Conservation (phyloP, 2,329 filamentous ascomycete species). For the Penicillium vulpinum region DNA sequence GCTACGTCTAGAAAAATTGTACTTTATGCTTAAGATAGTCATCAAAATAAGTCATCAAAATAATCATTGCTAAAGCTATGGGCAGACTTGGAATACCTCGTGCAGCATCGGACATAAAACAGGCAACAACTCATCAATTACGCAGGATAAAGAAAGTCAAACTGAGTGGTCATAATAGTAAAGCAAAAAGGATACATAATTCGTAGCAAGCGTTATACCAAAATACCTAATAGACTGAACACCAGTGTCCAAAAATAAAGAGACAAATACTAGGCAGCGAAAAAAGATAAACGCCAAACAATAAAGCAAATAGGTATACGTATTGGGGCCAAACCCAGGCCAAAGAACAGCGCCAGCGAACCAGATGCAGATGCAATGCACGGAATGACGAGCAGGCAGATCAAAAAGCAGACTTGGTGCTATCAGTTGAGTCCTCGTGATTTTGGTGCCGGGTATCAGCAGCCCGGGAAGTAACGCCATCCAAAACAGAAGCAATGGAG, state of each 20-base stretch:
- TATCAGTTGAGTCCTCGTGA: conserved; percentile 53
- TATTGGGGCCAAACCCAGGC: neutral
- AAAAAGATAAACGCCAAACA: conserved; percentile 5
- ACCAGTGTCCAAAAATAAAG: conserved; percentile 2
- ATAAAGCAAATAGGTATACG: neutral
- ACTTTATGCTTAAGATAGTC: neutral
- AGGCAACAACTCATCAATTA: conserved; percentile 11
- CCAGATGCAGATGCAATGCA: conserved; percentile 22
- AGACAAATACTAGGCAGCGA: conserved; percentile 2
- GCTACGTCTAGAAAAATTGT: neutral
- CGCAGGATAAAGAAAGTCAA: conserved; percentile 2
- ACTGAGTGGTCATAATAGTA: neutral
- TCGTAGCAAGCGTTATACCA: neutral
- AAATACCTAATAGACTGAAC: conserved; percentile 4
- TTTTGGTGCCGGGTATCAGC: conserved; percentile 50
- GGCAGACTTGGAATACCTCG: conserved; percentile 8
- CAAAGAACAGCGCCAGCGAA: conserved; percentile 12
- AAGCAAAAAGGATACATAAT: conserved; percentile 2
- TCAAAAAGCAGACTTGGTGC: conserved; percentile 1
- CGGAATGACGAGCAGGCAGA: neutral
- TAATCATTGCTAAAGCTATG: conserved; percentile 6
- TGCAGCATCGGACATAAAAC: conserved; percentile 17
- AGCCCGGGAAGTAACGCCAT: conserved; percentile 26
- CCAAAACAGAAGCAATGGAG: conserved; percentile 29
- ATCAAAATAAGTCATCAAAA: conserved; percentile 8